Percentiles rank a stretch among this genome's conserved stretches.
These are phyloP conservation scores for Circinella minor DNA, from an alignment of 371 early-diverging fungal species.

Conservation along the genomic window DNA sequence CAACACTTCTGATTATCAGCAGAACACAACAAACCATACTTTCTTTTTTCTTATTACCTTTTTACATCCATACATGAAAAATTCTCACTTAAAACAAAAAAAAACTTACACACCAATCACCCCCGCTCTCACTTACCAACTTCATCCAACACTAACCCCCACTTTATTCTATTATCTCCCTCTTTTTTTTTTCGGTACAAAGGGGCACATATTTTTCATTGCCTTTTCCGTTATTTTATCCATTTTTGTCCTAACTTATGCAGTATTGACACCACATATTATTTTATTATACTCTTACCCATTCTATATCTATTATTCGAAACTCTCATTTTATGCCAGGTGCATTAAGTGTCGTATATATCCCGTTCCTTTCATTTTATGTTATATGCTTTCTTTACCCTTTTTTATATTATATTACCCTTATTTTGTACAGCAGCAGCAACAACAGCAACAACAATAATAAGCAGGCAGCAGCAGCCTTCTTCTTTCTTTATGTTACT, in stretches of 20 bases:
- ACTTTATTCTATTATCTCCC: background rate
- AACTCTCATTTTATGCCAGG: slow-evolving; percentile 18
- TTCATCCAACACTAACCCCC: background rate
- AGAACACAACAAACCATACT: too few relatives aligned
- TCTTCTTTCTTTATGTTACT: background rate
- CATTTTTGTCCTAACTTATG: slow-evolving; percentile 25
- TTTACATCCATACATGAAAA: too few relatives aligned
- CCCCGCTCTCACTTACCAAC: slow-evolving; percentile 1
- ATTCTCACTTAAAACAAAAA: too few relatives aligned
- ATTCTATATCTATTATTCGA: background rate
- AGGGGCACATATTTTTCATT: slow-evolving; percentile 24
- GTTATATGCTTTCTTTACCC: background rate
- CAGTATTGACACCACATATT: slow-evolving; percentile 24
- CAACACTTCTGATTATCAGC: too few relatives aligned
- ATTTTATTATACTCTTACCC: slow-evolving; percentile 5
- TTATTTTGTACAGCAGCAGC: slow-evolving; percentile 7
- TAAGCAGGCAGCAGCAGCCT: slow-evolving; percentile 10
- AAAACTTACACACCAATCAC: background rate
- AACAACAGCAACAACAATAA: slow-evolving; percentile 4
- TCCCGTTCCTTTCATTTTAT: slow-evolving; percentile 2
- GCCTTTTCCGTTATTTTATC: slow-evolving; percentile 28
- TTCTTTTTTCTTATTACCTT: too few relatives aligned
- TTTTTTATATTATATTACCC: slow-evolving; percentile 7
- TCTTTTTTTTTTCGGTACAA: slow-evolving; percentile 6
- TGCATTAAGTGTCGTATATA: slow-evolving; percentile 19